phyloP scores from a whole-genome alignment of 2,329 filamentous ascomycete species.

The Fusarium napiforme region DNA sequence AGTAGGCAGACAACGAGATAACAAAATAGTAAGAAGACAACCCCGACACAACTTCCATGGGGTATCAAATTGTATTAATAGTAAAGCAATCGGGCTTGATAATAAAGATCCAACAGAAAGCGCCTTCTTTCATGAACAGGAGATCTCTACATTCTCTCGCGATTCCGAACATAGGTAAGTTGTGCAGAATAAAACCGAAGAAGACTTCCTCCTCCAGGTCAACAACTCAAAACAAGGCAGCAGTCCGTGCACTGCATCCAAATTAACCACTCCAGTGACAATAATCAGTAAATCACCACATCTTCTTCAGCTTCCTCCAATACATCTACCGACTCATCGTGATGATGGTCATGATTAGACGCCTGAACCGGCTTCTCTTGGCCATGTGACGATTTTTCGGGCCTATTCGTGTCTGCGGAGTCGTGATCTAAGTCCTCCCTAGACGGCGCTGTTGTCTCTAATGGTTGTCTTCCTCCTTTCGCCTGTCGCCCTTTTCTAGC shows the following conservation, averaged over 20 bases:
- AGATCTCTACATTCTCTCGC: background rate
- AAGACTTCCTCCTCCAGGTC: background rate
- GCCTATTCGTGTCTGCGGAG: slow-evolving; percentile 3
- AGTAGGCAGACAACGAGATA: background rate
- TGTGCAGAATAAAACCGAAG: background rate
- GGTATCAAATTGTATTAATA: slow-evolving; percentile 26
- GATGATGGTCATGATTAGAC: slow-evolving; percentile 48
- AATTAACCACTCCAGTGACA: background rate
- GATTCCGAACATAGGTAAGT: background rate
- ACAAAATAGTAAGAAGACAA: background rate
- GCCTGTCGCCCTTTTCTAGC: slow-evolving; percentile 55
- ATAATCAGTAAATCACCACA: slow-evolving; percentile 83
- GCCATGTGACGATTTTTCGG: slow-evolving; percentile 7
- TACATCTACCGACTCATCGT: slow-evolving; percentile 80
- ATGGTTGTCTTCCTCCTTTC: background rate
- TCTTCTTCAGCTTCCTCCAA: slow-evolving; percentile 89
- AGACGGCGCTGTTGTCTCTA: slow-evolving; percentile 24
- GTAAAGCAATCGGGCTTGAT: background rate
- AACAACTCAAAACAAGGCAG: background rate
- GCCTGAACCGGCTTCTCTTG: slow-evolving; percentile 24
- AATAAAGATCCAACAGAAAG: slow-evolving; percentile 5
- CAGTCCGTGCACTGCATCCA: background rate
- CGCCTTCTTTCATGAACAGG: background rate
- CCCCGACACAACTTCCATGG: background rate
- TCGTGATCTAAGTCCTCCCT: slow-evolving; percentile 21